phyloP scores from a whole-genome alignment of 495 filamentous ascomycete genomes.

The Hypomontagnella submonticulosa region DNA sequence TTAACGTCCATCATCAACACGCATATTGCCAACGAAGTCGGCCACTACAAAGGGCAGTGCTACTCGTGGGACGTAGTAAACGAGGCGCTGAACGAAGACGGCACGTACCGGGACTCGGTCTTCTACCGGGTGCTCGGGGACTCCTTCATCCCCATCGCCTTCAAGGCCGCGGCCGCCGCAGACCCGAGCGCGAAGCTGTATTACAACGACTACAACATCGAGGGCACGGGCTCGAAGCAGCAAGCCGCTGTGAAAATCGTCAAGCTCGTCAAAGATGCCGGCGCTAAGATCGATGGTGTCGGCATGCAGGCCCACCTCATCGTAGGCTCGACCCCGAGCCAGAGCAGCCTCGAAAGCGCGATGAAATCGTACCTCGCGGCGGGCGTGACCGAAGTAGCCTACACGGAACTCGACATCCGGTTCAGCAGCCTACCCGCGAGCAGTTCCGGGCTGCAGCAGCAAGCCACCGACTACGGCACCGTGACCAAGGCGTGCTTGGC shows the following conservation, averaged over 20 bases:
- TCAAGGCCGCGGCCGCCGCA: constrained; percentile 60
- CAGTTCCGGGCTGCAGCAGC: constrained; percentile 61
- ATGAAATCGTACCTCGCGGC: constrained; percentile 60
- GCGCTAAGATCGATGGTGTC: constrained; percentile 70
- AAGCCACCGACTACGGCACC: constrained; percentile 66
- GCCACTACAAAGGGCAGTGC: constrained; percentile 62
- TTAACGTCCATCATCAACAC: constrained; percentile 63
- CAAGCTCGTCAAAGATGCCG: constrained; percentile 61
- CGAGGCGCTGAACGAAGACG: constrained; percentile 76
- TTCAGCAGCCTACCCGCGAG: constrained; percentile 35
- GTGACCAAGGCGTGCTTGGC: constrained; percentile 65
- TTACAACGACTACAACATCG: constrained; percentile 78
- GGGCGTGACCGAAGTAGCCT: constrained; percentile 66
- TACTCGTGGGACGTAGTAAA: constrained; percentile 71
- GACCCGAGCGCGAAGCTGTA: constrained; percentile 72
- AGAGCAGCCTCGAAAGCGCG: constrained; percentile 59
- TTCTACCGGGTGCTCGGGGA: constrained; percentile 68
- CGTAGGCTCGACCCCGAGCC: constrained; percentile 62
- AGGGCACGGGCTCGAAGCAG: constrained; percentile 62
- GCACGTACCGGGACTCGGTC: constrained; percentile 64
- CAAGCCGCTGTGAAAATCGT: constrained; percentile 62
- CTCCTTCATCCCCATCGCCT: constrained; percentile 68
- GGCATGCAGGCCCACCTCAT: constrained; percentile 72
- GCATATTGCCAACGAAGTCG: constrained; percentile 63
- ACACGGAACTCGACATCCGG: constrained; percentile 72